Evolutionary conservation across 192 early-diverging fungal species (phyloP).

Genomic region (Backusella westeae): DNA sequence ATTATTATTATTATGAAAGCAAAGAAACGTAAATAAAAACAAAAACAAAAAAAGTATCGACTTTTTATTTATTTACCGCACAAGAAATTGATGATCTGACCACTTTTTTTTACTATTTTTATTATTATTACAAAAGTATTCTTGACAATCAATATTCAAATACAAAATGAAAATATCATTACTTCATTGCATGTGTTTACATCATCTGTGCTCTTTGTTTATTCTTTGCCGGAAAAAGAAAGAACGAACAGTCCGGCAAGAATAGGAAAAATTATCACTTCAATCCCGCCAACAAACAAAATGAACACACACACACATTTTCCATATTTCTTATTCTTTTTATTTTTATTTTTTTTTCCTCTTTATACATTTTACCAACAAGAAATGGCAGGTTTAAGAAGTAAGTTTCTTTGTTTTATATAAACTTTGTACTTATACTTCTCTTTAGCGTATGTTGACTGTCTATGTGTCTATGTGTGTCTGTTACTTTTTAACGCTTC

Average conservation of each 20-base stretch:
- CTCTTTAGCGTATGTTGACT: conserved; percentile 20
- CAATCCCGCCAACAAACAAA: not conserved
- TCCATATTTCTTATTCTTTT: not conserved
- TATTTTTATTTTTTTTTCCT: not conserved
- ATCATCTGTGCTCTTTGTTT: no score
- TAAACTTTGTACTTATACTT: not conserved
- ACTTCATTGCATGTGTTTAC: no score
- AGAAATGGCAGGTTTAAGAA: conserved; percentile 31
- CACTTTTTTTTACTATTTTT: not conserved
- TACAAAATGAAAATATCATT: no score
- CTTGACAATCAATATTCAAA: no score
- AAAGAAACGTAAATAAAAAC: not conserved
- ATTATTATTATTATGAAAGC: not conserved
- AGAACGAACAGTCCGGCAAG: not conserved
- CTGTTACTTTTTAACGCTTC: not conserved
- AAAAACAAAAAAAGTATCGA: not conserved
- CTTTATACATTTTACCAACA: not conserved
- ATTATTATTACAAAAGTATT: no score
- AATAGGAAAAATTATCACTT: not conserved
- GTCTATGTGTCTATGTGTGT: not conserved
- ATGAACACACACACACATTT: no score
- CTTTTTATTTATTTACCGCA: not conserved
- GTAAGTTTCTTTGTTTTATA: conserved; percentile 13
- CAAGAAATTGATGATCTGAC: not conserved
- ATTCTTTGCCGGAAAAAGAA: not conserved